These are phyloP conservation scores for Ganoderma lingzhi DNA, from an alignment of 1,284 basidiomycete genomes.

Conservation along the genomic window DNA sequence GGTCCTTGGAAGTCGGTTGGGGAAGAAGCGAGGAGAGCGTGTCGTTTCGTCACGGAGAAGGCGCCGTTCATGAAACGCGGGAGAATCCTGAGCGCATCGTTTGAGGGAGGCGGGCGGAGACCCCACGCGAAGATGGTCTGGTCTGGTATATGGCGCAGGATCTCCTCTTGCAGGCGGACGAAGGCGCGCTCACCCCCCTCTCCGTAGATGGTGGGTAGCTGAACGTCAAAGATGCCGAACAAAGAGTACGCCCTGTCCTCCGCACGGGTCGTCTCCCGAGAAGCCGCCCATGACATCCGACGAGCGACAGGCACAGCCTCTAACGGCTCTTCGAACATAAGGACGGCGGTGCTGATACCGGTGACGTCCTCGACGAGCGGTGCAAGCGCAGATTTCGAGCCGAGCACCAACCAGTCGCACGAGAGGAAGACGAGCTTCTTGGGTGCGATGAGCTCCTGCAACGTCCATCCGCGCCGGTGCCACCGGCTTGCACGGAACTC, in stretches of 20 bases:
- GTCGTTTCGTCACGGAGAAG: background rate
- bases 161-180: slow-evolving; percentile 27
- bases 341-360: slow-evolving; percentile 14
- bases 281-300: slow-evolving; percentile 28
- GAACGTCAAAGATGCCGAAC: slow-evolving; percentile 27
- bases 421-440: slow-evolving; percentile 24
- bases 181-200: slow-evolving; percentile 23
- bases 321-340: slow-evolving; percentile 17
- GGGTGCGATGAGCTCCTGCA: slow-evolving; percentile 31
- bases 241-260: slow-evolving; percentile 29
- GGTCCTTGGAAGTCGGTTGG: background rate
- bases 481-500: slow-evolving; percentile 25
- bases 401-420: slow-evolving; percentile 16
- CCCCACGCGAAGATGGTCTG: slow-evolving; percentile 29
- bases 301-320: slow-evolving; percentile 21
- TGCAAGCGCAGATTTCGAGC: slow-evolving; percentile 23
- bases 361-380: slow-evolving; percentile 23
- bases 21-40: background rate
- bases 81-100: background rate
- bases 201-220: slow-evolving; percentile 26
- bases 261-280: slow-evolving; percentile 15
- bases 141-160: slow-evolving; percentile 22
- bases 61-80: background rate
- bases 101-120: background rate
- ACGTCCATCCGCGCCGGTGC: slow-evolving; percentile 28